Conservation (phyloP, 768 basidiomycete species). For the Pleurotus citrinopileatus region DNA sequence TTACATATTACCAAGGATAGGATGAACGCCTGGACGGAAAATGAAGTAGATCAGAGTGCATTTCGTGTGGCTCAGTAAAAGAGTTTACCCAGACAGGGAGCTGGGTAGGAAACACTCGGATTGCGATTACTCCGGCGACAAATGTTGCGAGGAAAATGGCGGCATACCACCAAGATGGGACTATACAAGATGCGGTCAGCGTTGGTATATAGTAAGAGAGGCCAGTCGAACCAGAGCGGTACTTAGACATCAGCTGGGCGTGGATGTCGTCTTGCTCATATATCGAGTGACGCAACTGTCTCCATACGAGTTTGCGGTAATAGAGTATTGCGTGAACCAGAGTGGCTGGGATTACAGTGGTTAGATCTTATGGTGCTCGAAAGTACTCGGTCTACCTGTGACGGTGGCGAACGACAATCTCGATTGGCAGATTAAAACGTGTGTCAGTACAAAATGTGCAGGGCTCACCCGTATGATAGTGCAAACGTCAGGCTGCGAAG, state of each 20-base stretch:
- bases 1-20: slow-evolving; percentile 33
- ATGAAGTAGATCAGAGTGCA: slow-evolving; percentile 43
- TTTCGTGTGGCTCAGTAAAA: slow-evolving; percentile 20
- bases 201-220: too few relatives aligned
- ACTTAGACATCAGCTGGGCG: slow-evolving; percentile 38
- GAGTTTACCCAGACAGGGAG: slow-evolving; percentile 45
- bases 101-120: slow-evolving; percentile 40
- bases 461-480: slow-evolving; percentile 6
- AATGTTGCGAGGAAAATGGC: slow-evolving; percentile 27
- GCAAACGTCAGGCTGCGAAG: slow-evolving; percentile 15
- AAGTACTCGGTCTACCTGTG: slow-evolving; percentile 40
- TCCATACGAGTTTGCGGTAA: slow-evolving; percentile 43
- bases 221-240: slow-evolving; percentile 22
- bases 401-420: slow-evolving; percentile 42
- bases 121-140: slow-evolving; percentile 40
- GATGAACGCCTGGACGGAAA: slow-evolving; percentile 37
- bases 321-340: slow-evolving; percentile 25
- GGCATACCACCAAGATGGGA: slow-evolving; percentile 47
- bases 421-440: not conserved
- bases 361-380: slow-evolving; percentile 25
- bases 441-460: too few relatives aligned
- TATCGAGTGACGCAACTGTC: slow-evolving; percentile 30
- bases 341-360: not conserved
- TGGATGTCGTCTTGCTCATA: slow-evolving; percentile 41
- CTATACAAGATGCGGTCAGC: too few relatives aligned